phyloP scores from a whole-genome alignment of 768 basidiomycete species.

The Termitomyces sp. region DNA sequence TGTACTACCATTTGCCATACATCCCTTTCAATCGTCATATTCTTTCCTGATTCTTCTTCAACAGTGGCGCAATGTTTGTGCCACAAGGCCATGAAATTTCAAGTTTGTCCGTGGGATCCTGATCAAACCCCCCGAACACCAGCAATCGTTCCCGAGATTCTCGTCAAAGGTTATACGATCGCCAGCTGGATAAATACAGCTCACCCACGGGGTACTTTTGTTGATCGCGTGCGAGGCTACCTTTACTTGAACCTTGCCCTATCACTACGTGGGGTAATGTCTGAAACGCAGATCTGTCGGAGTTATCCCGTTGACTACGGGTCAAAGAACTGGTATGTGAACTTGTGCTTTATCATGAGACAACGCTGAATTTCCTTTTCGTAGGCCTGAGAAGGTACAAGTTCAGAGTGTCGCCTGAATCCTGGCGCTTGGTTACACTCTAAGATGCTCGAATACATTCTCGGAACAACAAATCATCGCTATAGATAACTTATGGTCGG shows the following conservation, averaged over 20 bases:
- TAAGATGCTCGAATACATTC: background rate
- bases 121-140: background rate
- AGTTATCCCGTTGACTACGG: background rate
- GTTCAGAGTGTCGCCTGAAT: background rate
- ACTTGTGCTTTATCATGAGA: background rate
- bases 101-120: conserved; percentile 3
- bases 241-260: background rate
- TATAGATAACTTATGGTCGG: background rate
- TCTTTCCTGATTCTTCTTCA: background rate
- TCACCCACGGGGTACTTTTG: background rate
- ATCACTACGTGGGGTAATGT: background rate
- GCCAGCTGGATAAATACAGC: background rate
- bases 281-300: too few relatives aligned
- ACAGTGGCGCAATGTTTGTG: conserved; percentile 6
- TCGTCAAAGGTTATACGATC: background rate
- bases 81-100: background rate
- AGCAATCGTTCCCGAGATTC: background rate
- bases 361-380: background rate
- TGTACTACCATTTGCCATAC: background rate
- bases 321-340: too few relatives aligned
- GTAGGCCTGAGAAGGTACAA: background rate
- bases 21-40: background rate
- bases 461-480: background rate
- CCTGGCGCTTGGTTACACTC: background rate
- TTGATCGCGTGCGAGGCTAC: background rate